Evolutionary conservation across 192 early-diverging fungal species (phyloP).

Genomic region (Gaertneriomyces semiglobifer): DNA sequence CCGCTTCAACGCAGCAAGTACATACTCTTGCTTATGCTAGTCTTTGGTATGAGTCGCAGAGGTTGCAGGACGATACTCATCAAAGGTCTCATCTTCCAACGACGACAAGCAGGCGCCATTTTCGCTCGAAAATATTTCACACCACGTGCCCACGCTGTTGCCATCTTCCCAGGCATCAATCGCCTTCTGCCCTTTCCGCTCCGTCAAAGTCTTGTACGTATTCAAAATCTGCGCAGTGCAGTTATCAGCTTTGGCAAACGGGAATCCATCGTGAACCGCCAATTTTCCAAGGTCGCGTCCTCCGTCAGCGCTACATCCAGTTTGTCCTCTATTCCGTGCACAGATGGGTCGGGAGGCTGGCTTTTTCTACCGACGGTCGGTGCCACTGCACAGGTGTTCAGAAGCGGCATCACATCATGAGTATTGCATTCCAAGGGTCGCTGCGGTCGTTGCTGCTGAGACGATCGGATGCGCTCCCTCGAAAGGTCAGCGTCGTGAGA

Average conservation of each 20-base stretch:
- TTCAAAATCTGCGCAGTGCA: slow-evolving; percentile 2
- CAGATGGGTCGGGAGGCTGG: no score
- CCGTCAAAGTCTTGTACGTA: slow-evolving; percentile 6
- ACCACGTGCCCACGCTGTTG: slow-evolving; percentile 5
- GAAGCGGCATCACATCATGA: slow-evolving; percentile 1
- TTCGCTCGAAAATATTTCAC: slow-evolving; percentile 4
- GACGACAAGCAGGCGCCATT: slow-evolving; percentile 3
- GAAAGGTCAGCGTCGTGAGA: slow-evolving; percentile 5
- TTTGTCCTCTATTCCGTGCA: slow-evolving; percentile 4
- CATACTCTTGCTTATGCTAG: slow-evolving; percentile 1
- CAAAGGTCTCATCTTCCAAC: slow-evolving; percentile 1
- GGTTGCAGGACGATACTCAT: slow-evolving; percentile 6
- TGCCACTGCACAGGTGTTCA: no score
- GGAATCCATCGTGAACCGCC: slow-evolving; percentile 3
- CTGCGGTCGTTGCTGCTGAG: neutral
- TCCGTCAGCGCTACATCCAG: slow-evolving; percentile 1
- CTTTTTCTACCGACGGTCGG: no score
- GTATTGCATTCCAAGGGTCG: slow-evolving; percentile 4
- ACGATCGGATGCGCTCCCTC: slow-evolving; percentile 5
- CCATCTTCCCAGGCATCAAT: neutral
- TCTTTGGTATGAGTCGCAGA: slow-evolving; percentile 4
- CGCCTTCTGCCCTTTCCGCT: slow-evolving; percentile 1
- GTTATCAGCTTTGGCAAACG: slow-evolving; percentile 1
- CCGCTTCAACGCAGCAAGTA: slow-evolving; percentile 5
- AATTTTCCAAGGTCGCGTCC: slow-evolving; percentile 2